Evolutionary conservation across 169 alveolate species (phyloP).

Genomic region (Eimeria zaria): DNA sequence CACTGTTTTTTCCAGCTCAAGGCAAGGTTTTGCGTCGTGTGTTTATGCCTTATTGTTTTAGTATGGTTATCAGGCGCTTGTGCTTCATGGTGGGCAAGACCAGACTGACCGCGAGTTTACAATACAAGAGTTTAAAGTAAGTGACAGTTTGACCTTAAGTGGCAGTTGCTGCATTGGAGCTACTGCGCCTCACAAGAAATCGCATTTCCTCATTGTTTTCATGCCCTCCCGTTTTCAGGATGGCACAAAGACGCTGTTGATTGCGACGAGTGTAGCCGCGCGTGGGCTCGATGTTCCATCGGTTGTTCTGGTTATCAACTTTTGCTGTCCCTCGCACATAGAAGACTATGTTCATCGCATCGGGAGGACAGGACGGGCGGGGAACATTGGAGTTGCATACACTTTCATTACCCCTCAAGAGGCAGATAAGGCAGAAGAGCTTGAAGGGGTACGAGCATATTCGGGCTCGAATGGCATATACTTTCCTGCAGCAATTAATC

Average conservation of each 20-base stretch:
- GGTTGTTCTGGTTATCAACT: constrained; percentile 98
- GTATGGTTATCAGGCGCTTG: constrained; percentile 95
- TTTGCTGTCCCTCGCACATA: constrained; percentile 99
- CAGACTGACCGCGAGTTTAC: constrained; percentile 98
- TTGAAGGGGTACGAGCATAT: constrained; percentile 92
- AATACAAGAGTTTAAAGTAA: constrained; percentile 93
- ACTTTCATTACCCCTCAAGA: constrained; percentile 97
- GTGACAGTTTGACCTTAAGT: background rate
- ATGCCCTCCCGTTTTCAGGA: constrained; percentile 75
- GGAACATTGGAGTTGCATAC: constrained; percentile 98
- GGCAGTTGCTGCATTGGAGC: background rate
- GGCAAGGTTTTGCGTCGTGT: background rate
- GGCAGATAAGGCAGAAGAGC: constrained; percentile 97
- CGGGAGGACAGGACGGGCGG: constrained; percentile 99
- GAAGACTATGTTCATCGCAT: constrained; percentile 99
- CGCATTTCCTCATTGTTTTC: background rate
- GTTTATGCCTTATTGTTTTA: constrained; percentile 81
- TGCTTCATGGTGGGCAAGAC: constrained; percentile 99
- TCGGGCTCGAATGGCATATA: background rate
- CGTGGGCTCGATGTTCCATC: constrained; percentile 99
- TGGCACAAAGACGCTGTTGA: constrained; percentile 91
- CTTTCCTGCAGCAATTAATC: background rate
- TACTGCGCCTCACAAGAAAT: background rate
- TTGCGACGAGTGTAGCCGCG: constrained; percentile 99
- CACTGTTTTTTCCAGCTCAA: background rate